Base-by-base conservation (phyloP, 306 rosid species). In the Cicer judaicum region DNA sequence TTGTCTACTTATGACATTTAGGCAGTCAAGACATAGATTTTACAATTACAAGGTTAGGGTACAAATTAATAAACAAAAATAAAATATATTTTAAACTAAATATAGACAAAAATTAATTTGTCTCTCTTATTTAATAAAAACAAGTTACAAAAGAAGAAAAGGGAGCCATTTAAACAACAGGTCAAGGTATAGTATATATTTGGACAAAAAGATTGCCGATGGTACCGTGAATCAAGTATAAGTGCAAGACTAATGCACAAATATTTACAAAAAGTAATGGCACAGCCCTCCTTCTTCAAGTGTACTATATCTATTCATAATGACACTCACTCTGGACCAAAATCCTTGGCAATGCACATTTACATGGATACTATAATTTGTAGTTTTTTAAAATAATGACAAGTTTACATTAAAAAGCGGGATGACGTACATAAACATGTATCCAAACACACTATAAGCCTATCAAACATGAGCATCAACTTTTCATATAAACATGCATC, bases 101-200 rank as follows among this genome's bases (percentile, higher is more conserved):
- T 29, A 29, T 29, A 29, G 3, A 3, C 5, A 29, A 29, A 3
- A 29, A 29, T 2, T 0, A 29, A 29, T 3, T 0, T 29, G 5
- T 29, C 34, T 29, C 34, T 29, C 0, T 29, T 29, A 3, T 29
- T 3, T 56, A 74, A 64, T 1, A 39, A 39, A 53, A 70, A 55
- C 29, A 19, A 72, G 63, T 34, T 14, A 47, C 43, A 41, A 62
- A 48, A n/a, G 18, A 38, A 75, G 18, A 34, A 52, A 77, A 57
- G 14, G 47, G n/a, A 77, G 52, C 49, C 43, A 1, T 29, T 42
- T 59, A 46, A 53, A 40, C 46, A 75, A n/a, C 43, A 5, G 34
- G 61, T 65, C 10, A 48, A 73, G 36, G 41, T 10, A 50, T 14
- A 14, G 56, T 2, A 60, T 44, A 70, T 47, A 39, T 14, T 38